Base-by-base conservation (phyloP, 345 rosid genomes). In the Capsella bursapastoris region DNA sequence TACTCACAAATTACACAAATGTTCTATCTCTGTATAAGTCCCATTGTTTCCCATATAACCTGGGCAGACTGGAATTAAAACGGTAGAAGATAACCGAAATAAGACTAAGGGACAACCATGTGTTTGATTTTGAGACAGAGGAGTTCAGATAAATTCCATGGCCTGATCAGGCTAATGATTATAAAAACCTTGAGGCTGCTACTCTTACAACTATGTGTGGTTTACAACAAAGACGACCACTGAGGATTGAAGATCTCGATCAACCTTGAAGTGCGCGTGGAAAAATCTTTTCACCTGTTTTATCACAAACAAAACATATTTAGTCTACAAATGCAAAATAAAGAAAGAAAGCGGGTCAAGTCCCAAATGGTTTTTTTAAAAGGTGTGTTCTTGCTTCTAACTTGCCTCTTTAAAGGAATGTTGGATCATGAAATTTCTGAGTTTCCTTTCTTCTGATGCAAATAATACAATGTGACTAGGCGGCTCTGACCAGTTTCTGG, bases 181-280 rank as follows among this genome's bases (percentile, higher is more conserved):
- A 47, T 47, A 47, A 47, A 1, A 47, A 47, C 22, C 8, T 45
- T 47, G 8, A 47, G 25, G 51, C 9, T 47, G 51, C 51, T 44
- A 15, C 51, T 2, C 51, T 15, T 15, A 47, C 3, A 45, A 45
- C 50, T 45, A 47, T 47, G 51, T 15, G 25, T 47, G 25, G 51
- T 47, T 47, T 47, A 47, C 22, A 47, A 7, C 51, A 47, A n/a
- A 47, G 16, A 95, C 74, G 38, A 79, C 87, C 22, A 92, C 97
- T 11, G 96, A 87, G 52, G 93, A 80, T 77, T 90, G 99, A 77
- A 90, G 97, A 76, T 86, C 88, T 8, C 92, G 89, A 72, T 92
- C 97, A 67, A 92, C 97, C 79, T 86, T 87, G 83, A 92, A 95
- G 79, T 95, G 96, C 47, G 96, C 85, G 79, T 92, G 99, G 84